Percentiles rank a stretch among this genome's conserved stretches.
These are phyloP conservation scores for Helianthus tuberosus DNA, from an alignment of 129 eudicot genomes.

Conservation along the genomic window DNA sequence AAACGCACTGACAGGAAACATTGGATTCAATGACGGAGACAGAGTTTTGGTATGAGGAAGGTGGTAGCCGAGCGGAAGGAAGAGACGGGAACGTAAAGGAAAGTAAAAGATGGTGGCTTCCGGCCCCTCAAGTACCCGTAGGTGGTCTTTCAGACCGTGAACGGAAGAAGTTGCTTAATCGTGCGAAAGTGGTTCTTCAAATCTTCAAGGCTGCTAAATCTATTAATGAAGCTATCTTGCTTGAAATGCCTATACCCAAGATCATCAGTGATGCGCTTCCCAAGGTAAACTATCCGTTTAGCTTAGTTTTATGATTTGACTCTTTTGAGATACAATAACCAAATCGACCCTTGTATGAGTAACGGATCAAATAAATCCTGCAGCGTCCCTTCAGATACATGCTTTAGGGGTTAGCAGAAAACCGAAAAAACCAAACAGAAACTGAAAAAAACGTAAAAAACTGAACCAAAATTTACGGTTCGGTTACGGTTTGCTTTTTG, in stretches of 20 bases:
- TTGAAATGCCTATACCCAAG: conserved; percentile 73
- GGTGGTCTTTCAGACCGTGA: conserved; percentile 74
- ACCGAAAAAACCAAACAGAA: too few relatives aligned
- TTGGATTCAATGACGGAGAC: conserved; percentile 75
- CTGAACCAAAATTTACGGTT: too few relatives aligned
- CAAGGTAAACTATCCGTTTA: conserved; percentile 47
- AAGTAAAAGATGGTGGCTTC: conserved; percentile 99
- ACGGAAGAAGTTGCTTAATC: conserved; percentile 63
- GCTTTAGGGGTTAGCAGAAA: too few relatives aligned
- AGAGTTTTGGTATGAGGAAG: conserved; percentile 95
- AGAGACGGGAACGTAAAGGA: conserved; percentile 48
- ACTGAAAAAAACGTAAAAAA: too few relatives aligned
- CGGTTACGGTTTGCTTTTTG: too few relatives aligned
- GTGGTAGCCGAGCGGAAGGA: conserved; percentile 87
- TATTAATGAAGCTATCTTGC: conserved; percentile 71
- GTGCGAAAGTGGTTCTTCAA: conserved; percentile 74
- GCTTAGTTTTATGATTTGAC: background rate
- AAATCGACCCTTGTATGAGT: background rate
- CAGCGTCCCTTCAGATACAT: background rate
- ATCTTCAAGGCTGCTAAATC: conserved; percentile 91
- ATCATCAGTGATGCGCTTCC: conserved; percentile 71
- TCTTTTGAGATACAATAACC: background rate
- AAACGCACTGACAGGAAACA: conserved; percentile 49
- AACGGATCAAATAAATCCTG: background rate
- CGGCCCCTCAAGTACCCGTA: conserved; percentile 77